Evolutionary conservation across 768 basidiomycete genomes (phyloP).

Genomic region (Scleroderma citrinum): DNA sequence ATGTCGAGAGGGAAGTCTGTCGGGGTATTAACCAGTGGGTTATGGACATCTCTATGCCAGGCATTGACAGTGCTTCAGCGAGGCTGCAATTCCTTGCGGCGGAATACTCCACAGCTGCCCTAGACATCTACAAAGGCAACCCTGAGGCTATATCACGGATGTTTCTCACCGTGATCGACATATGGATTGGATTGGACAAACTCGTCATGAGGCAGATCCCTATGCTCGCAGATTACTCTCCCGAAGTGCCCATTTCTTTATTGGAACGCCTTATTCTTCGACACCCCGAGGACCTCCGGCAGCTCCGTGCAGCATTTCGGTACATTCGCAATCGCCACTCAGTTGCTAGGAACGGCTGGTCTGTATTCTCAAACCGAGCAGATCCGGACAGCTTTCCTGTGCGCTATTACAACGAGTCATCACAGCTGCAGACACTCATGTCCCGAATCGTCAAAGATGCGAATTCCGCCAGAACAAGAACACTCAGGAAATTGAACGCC

Average conservation of each 20-base stretch:
- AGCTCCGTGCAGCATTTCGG: conserved; percentile 19
- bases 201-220: too few relatives aligned
- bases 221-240: conserved; percentile 34
- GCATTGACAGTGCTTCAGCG: conserved; percentile 9
- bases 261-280: conserved; percentile 26
- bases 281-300: conserved; percentile 20
- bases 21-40: conserved; percentile 32
- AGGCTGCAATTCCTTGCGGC: conserved; percentile 21
- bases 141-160: conserved; percentile 36
- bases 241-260: conserved; percentile 25
- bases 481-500: neutral
- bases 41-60: neutral
- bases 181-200: conserved; percentile 42
- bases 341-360: conserved; percentile 1
- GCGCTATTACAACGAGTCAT: conserved; percentile 28
- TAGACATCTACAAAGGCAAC: conserved; percentile 26
- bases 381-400: conserved; percentile 24
- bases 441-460: conserved; percentile 27
- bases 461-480: neutral
- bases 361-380: conserved; percentile 11
- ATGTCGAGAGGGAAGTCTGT: conserved; percentile 33
- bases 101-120: conserved; percentile 23
- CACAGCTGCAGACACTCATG: conserved; percentile 20
- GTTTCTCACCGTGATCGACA: conserved; percentile 28
- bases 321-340: conserved; percentile 31